A percentile compares a stretch with the other conserved stretches of the same genome.
Evolutionary conservation across 768 basidiomycete genomes (phyloP).

Genomic region (Lyophyllum semitale): DNA sequence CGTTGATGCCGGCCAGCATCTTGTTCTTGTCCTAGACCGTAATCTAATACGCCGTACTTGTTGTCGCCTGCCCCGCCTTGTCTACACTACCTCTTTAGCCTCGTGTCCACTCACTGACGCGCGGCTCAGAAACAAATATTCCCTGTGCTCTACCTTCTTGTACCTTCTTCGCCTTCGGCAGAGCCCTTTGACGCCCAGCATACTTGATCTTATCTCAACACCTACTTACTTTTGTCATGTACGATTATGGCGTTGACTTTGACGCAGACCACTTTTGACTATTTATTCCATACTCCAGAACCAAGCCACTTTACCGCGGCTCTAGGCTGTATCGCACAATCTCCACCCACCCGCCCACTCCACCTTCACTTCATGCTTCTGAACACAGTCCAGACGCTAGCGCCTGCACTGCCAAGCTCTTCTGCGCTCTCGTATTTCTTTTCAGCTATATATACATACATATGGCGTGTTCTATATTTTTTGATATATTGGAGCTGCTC

Average conservation of each 20-base stretch:
- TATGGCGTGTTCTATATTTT: conserved; percentile 3
- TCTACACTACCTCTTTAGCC: conserved; percentile 7
- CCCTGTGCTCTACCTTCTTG: neutral
- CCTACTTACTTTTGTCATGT: conserved; percentile 1
- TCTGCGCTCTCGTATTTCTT: neutral
- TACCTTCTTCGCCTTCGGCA: neutral
- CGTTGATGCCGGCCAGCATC: neutral
- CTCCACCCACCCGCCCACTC: neutral
- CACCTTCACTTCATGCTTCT: conserved; percentile 4
- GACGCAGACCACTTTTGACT: neutral
- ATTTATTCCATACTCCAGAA: neutral
- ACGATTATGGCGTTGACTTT: neutral
- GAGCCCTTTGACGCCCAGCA: neutral
- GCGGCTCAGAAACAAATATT: neutral
- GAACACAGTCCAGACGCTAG: conserved; percentile 17
- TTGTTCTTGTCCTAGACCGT: conserved; percentile 6
- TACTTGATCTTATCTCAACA: neutral
- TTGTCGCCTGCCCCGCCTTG: neutral
- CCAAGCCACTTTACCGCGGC: neutral
- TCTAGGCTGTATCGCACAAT: neutral
- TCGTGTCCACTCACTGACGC: neutral
- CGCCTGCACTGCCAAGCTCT: conserved; percentile 13
- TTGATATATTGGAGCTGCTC: neutral
- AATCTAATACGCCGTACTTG: neutral
- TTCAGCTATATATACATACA: neutral